Base-by-base conservation (phyloP, 2,329 filamentous ascomycete species). In the Thermomyces lanuginosus region DNA sequence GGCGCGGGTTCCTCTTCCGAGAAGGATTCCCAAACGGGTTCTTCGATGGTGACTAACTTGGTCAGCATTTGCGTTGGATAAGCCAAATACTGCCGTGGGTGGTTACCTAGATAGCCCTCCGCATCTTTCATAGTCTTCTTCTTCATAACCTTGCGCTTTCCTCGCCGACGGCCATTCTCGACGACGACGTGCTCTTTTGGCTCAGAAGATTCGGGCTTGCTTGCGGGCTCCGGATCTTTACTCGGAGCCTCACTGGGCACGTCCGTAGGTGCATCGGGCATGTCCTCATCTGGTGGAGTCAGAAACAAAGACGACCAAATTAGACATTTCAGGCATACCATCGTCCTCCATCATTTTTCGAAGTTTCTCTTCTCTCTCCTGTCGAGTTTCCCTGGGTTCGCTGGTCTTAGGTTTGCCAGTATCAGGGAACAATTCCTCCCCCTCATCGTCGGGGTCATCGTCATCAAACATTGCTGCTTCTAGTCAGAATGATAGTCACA, bases 81-180 rank as follows among this genome's bases (percentile, higher is more conserved):
- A 37, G 31, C 29, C 10, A 22, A 14, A 16, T 7, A 5, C 14
- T 11, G 8, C 11, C 11, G n/a, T 9, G 11, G 12, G 16, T 25
- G 55, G 72, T 51, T 62, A 84, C 80, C 78, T 33, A 93, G 66
- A 49, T 91, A 93, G 4, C 84, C 84, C 37, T 92, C 76, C 26
- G 84, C 81, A 38, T 93, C 84, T 49, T 83, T 76, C 29, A 77
- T 67, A 22, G 76, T 83, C 59, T 76, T 79, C 63, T 91, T 92
- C 56, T 80, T 83, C 69, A 79, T 81, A 5, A 93, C 69, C 41
- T 76, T 71, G 39, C 84, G 68, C 47, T 70, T 75, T 16, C 81
- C 82, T 36, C 83, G 70, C 32, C 79, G 66, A 20, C 82, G 68
- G 0, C 77, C 78, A 30, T 66, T 69, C 33, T 61, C 53, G 2